phyloP scores from a whole-genome alignment of 208 protist genomes.

The Trypanosoma grayi region DNA sequence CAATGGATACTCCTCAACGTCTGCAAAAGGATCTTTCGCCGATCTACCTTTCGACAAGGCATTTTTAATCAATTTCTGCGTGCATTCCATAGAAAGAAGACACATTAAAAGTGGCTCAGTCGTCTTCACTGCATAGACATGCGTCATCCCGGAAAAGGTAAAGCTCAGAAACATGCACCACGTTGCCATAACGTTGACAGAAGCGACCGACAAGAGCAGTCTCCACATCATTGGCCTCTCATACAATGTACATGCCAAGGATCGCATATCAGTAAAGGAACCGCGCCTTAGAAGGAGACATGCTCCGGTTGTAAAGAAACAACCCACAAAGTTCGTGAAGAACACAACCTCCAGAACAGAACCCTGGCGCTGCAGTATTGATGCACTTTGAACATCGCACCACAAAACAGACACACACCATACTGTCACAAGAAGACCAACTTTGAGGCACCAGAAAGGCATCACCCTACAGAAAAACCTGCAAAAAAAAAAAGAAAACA shows the following conservation, averaged over 20 bases:
- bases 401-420: slow-evolving; percentile 13
- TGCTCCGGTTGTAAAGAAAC: background rate
- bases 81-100: slow-evolving; percentile 13
- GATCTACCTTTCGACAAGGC: background rate
- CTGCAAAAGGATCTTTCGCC: background rate
- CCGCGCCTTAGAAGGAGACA: background rate
- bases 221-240: slow-evolving; percentile 1
- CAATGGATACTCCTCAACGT: background rate
- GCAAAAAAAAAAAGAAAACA: background rate
- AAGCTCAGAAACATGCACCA: slow-evolving; percentile 13
- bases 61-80: slow-evolving; percentile 4
- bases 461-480: background rate
- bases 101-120: slow-evolving; percentile 21
- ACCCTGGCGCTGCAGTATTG: background rate
- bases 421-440: background rate
- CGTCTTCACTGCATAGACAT: slow-evolving; percentile 22
- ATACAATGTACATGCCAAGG: background rate
- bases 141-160: slow-evolving; percentile 11
- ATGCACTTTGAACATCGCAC: slow-evolving; percentile 17
- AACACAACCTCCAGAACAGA: slow-evolving; percentile 17
- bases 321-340: slow-evolving; percentile 12
- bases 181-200: slow-evolving; percentile 9
- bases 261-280: background rate
- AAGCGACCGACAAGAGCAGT: slow-evolving; percentile 2
- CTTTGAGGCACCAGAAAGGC: background rate